Base-by-base conservation (phyloP, 768 basidiomycete genomes). In the Hypsizygus marmoreus region DNA sequence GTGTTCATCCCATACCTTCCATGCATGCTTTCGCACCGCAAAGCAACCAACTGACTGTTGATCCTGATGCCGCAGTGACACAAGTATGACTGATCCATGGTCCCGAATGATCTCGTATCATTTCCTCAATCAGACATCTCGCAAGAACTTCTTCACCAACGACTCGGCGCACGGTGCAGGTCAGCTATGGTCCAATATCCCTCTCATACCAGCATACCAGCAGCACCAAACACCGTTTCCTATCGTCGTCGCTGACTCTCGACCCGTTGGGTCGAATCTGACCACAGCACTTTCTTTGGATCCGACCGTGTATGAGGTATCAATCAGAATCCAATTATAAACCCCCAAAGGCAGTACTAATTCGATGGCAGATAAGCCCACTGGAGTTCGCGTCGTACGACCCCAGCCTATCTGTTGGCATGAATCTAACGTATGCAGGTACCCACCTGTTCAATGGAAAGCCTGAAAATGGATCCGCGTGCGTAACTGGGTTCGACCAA, bases 401-500 rank as follows among this genome's bases (percentile, higher is more conserved):
- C 55, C 84, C 87, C 8, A 73, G 64, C 40, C 67, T 88, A 6
- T 82, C 82, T n/a, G 82, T 86, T 1, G 90, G 86, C 61, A 73
- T 77, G 57, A 82, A 84, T 34, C 68, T 80, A 20, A 66, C 76
- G 0, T 81, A 76, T 52, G 74, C 79, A 5, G 92, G 92, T 4
- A 89, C 88, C 0, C 71, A 74, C 49, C 59, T 91, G 13, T 61
- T 64, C 17, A 76, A 84, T 45, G 88, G 86, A 3, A 57, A 69
- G 46, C 75, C 84, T 0, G 67, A 64, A 9, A 81, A 79, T 49
- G 62, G 69, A 5, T 76, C 80, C 9, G 64, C 77, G 1, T 95
- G 92, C 61, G 82, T 83, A 10, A 78, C 75, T 4, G 83, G 82
- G 6, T 91, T 90, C 55, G 88, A 91, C 58, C 86, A 86, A 61